Base-by-base conservation (phyloP, 345 rosid species). In the Gossypium longicalyx region DNA sequence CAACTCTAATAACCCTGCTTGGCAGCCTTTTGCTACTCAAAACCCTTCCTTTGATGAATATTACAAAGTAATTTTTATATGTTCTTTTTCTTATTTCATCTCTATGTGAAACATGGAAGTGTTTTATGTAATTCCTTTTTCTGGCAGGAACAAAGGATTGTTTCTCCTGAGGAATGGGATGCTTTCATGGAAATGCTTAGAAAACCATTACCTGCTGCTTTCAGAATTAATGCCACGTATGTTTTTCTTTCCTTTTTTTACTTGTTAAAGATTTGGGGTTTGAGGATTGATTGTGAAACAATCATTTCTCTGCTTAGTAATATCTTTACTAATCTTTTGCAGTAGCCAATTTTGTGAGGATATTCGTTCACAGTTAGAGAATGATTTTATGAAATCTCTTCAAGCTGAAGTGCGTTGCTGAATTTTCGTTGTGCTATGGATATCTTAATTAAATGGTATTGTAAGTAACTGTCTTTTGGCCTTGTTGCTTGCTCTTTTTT, bases 171-270 rank as follows among this genome's bases (percentile, higher is more conserved):
- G 38, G 99, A 95, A 74, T 93, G 97, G 99, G 93, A 91, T 69
- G 74, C 82, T 16, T 91, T 95, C 72, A 77, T 89, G 43, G 91
- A 87, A 56, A 53, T 82, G 79, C 97, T 95, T 71, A 89, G 92
- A 6, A 91, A 86, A 29, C 97, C 99, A 2, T 83, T 95, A 84
- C 98, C 98, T n/a, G 87, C 98, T 72, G 97, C 98, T 76, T 95
- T 95, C 85, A 83, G 99, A 79, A 94, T 95, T 65, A 91, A 95
- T 75, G 89, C 98, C 29, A 90, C 92, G 99, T 89, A 58, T 12
- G 11, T 5, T 48, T 7, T 22, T 10, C 49, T 62, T 34, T 29
- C 22, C 29, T 3, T 59, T 11, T 3, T 22, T 62, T 59, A 12
- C 6, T 38, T 52, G 27, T n/a, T 10, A 38, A 53, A 48, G 43